phyloP scores from a whole-genome alignment of 257 asterid species.

The Ilex aquifolium region DNA sequence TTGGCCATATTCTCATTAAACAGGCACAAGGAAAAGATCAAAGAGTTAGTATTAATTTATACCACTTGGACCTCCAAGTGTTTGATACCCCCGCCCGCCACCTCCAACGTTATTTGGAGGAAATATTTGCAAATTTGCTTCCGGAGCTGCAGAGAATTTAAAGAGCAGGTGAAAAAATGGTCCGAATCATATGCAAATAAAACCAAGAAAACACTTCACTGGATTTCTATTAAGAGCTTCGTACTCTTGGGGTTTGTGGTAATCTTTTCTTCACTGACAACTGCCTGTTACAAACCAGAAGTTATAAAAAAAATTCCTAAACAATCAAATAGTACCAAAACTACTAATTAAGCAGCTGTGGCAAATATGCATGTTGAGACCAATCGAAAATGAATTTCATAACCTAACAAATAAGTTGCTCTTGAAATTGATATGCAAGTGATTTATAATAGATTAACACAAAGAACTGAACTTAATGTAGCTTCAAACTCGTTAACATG shows the following conservation, averaged over 20 bases:
- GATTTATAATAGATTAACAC: too few relatives aligned
- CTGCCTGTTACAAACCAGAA: slow-evolving; percentile 49
- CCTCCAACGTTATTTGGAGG: slow-evolving; percentile 60
- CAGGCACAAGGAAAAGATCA: too few relatives aligned
- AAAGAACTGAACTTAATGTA: too few relatives aligned
- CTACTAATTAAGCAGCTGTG: neutral
- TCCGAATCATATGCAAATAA: slow-evolving; percentile 1
- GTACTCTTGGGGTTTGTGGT: slow-evolving; percentile 45
- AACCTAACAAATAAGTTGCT: too few relatives aligned
- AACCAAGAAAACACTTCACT: neutral
- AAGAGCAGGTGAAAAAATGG: slow-evolving; percentile 2
- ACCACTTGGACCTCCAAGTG: slow-evolving; percentile 52
- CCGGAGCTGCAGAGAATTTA: slow-evolving; percentile 43
- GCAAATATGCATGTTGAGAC: too few relatives aligned
- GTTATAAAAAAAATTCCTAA: slow-evolving; percentile 10
- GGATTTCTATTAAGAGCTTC: slow-evolving; percentile 4
- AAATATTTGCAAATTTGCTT: slow-evolving; percentile 76
- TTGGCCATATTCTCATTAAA: too few relatives aligned
- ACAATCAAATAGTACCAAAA: slow-evolving; percentile 9
- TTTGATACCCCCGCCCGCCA: slow-evolving; percentile 65
- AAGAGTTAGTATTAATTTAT: slow-evolving; percentile 9
- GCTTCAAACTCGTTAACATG: too few relatives aligned
- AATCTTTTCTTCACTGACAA: slow-evolving; percentile 58
- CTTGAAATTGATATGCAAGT: too few relatives aligned
- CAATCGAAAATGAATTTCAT: too few relatives aligned